Evolutionary conservation across 164 flowering plant species (phyloP).

Genomic region (Chimonanthus praecox): DNA sequence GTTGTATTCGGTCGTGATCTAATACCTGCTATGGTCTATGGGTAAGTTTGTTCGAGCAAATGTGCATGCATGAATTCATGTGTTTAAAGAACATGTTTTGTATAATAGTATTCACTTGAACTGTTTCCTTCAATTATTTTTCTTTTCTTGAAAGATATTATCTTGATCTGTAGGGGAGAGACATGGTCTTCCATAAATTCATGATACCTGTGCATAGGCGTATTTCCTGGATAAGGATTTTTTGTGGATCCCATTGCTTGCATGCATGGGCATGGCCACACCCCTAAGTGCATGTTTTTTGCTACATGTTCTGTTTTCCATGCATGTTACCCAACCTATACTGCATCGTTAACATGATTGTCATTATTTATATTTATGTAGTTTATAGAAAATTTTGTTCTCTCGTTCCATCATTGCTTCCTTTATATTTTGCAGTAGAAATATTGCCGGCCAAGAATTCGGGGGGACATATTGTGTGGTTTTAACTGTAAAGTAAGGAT

Average conservation of each 20-base stretch:
- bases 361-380: too few relatives aligned
- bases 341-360: neutral
- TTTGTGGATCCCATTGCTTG: neutral
- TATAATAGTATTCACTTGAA: neutral
- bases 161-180: too few relatives aligned
- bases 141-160: neutral
- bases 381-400: too few relatives aligned
- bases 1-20: constrained; percentile 78
- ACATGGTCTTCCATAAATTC: too few relatives aligned
- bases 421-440: constrained; percentile 52
- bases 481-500: constrained; percentile 62
- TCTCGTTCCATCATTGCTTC: neutral
- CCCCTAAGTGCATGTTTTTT: neutral
- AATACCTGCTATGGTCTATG: constrained; percentile 90
- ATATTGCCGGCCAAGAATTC: constrained; percentile 84
- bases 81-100: too few relatives aligned
- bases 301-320: neutral
- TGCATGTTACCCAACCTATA: neutral
- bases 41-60: constrained; percentile 40
- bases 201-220: neutral
- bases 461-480: constrained; percentile 88
- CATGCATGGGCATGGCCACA: neutral
- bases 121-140: neutral
- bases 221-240: neutral
- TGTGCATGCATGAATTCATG: too few relatives aligned